Evolutionary conservation across 2,329 filamentous ascomycete genomes (phyloP), one percentile per base, ranked within the genome.

Genomic region (Phyllosticta citriasiana): DNA sequence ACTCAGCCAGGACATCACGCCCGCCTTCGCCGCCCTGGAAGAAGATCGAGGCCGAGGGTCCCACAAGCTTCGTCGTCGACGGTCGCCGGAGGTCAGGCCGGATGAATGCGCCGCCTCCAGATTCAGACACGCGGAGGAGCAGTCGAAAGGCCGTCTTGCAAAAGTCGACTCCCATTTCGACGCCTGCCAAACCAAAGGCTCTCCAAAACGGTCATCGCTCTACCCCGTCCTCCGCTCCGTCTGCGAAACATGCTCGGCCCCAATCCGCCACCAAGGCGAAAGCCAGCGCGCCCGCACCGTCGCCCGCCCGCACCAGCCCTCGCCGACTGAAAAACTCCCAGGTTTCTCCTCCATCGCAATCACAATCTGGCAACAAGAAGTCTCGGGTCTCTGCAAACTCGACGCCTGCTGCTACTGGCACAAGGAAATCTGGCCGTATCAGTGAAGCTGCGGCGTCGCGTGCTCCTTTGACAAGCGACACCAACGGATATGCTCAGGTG

Each of bases 21-120:
- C 77, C 78, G 59, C 80, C 82, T 63, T 97, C 93, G 65, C 94
- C 94, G 66, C 94, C 94, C 24, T 99, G 94, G 94, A 97, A 94
- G 78, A 89, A 85, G 69, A 83, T 89, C 64, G 83, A 83, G 63
- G 90, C 88, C 51, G 89, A 96, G 27, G 94, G 94, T 0, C 94
- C 94, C 24, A 94, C 93, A 3, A 88, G 89, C 0, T 92, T 95
- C 71, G 83, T 88, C 54, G 79, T 82, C 63, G 79, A 84, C 71
- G 84, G 84, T 50, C 79, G 79, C 65, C 78, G 84, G 63, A 84
- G 83, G 72, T 87, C 84, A 53, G 81, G 83, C 56, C 77, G 84
- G 66, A 81, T 82, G 59, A 83, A 81, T 67, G 63, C 71, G 22
- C 76, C 76, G 53, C 78, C 77, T 35, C 76, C 77, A 51, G 40